phyloP scores from a whole-genome alignment of 2,329 filamentous ascomycete genomes.

The Exophiala phaeomuriformis region DNA sequence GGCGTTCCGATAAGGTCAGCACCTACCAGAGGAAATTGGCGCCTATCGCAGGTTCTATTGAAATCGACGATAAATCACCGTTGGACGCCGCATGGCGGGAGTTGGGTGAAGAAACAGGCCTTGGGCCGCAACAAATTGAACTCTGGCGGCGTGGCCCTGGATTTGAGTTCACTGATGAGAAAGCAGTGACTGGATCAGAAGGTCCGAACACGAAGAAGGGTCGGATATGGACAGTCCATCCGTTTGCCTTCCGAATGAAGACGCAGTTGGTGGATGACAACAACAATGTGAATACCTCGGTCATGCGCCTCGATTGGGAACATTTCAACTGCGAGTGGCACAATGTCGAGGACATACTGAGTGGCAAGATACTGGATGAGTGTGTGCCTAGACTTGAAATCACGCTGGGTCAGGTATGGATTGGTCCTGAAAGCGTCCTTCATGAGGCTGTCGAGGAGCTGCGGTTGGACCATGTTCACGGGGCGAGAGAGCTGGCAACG shows the following conservation, averaged over 20 bases:
- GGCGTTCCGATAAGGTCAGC: constrained; percentile 51
- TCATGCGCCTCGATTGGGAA: constrained; percentile 55
- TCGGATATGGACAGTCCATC: constrained; percentile 51
- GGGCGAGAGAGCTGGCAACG: constrained; percentile 52
- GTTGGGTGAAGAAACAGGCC: constrained; percentile 54
- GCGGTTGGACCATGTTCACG: constrained; percentile 52
- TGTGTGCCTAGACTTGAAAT: constrained; percentile 53
- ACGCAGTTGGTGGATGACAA: constrained; percentile 14
- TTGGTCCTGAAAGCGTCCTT: constrained; percentile 42
- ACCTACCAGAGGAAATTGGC: constrained; percentile 57
- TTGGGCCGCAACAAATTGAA: constrained; percentile 43
- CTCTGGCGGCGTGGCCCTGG: constrained; percentile 53
- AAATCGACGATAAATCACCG: constrained; percentile 46
- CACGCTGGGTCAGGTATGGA: constrained; percentile 54
- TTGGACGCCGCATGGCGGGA: constrained; percentile 56
- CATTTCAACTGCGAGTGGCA: constrained; percentile 55
- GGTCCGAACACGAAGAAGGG: constrained; percentile 5
- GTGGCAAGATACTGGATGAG: constrained; percentile 35
- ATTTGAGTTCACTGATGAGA: constrained; percentile 50
- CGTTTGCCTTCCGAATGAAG: constrained; percentile 47
- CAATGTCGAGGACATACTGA: constrained; percentile 43
- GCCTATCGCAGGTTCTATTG: constrained; percentile 56
- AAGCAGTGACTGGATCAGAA: constrained; percentile 30
- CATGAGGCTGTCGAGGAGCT: constrained; percentile 42
- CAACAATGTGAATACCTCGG: constrained; percentile 37